Conservation (phyloP, 2,329 filamentous ascomycete genomes). For the Scedosporium dehoogii region DNA sequence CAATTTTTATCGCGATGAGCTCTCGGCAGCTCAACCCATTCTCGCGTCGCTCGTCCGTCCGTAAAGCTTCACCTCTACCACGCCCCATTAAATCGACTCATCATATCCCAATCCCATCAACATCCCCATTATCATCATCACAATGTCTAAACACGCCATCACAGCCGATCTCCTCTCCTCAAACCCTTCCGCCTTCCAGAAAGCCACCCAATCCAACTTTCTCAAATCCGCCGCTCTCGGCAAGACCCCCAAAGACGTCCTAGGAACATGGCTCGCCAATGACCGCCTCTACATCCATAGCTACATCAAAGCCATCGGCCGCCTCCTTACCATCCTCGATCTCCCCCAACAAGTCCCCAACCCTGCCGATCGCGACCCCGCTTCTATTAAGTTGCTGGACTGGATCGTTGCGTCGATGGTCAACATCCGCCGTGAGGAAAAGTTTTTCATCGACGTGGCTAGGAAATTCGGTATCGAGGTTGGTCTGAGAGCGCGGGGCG, state of each 20-base stretch:
- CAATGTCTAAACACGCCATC: slow-evolving; percentile 27
- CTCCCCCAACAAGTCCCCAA: slow-evolving; percentile 29
- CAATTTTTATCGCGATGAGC: too few species aligned
- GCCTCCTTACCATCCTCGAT: slow-evolving; percentile 51
- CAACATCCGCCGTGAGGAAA: slow-evolving; percentile 57
- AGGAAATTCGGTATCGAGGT: slow-evolving; percentile 48
- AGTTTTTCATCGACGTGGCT: slow-evolving; percentile 57
- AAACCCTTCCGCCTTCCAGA: slow-evolving; percentile 33
- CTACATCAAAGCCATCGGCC: slow-evolving; percentile 57
- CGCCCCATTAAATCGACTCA: too few species aligned
- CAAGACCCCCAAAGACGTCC: slow-evolving; percentile 40
- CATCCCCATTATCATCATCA: too few species aligned
- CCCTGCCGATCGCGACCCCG: slow-evolving; percentile 15
- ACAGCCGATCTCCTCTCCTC: slow-evolving; percentile 46
- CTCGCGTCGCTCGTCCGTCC: too few species aligned
- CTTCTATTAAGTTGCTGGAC: slow-evolving; percentile 48
- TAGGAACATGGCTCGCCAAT: slow-evolving; percentile 61
- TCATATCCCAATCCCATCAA: too few species aligned
- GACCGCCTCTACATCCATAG: slow-evolving; percentile 62
- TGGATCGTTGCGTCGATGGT: slow-evolving; percentile 54
- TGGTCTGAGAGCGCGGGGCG: slow-evolving; percentile 17
- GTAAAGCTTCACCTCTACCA: too few species aligned
- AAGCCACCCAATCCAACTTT: slow-evolving; percentile 57
- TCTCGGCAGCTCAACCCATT: too few species aligned
- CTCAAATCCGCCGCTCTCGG: slow-evolving; percentile 55